Base-by-base conservation (phyloP, 345 rosid genomes). In the Arabis alpina region DNA sequence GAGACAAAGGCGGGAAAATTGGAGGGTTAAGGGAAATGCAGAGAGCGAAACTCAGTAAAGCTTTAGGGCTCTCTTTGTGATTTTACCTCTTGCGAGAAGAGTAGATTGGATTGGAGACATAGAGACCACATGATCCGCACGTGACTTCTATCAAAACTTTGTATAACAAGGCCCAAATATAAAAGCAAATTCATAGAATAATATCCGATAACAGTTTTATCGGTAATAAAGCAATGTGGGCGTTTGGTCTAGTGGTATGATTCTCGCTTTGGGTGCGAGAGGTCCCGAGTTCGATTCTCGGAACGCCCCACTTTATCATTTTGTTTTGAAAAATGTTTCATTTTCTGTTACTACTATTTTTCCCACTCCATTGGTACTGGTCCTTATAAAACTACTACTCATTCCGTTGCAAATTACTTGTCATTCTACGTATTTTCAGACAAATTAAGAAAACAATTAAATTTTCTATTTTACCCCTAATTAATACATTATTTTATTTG, bases 201-300 rank as follows among this genome's bases (percentile, higher is more conserved):
- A 32, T 4, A 32, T 32, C 1, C 1, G n/a, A n/a, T 32, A 5
- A 4, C 36, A 5, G 4, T 30, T 32, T 6, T 4, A 32, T 28
- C 32, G 5, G 6, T 32, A 8, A 2, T 6, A 2, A 1, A 36
- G 0, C 10, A 23, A 2, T 3, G 15, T 0, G 76, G 92, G 89
- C 83, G 86, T 85, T 87, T 86, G 88, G 92, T 87, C 86, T 87
- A 87, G 92, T 89, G 91, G 92, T 81, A 86, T 83, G 89, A 86
- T 89, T 86, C 87, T 92, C 74, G 88, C 89, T 90, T 87, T 83
- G 89, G 89, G 91, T 85, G 91, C 83, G 83, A 90, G 91, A 87
- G 87, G 88, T 88, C 91, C 84, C 71, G 82, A 89, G 89, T 86
- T 84, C 73, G 79, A 83, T 87, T 91, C 87, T 83, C 81, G 80